phyloP scores from a whole-genome alignment of 106 monocot genomes.

The Platanthera guangdongensis region DNA sequence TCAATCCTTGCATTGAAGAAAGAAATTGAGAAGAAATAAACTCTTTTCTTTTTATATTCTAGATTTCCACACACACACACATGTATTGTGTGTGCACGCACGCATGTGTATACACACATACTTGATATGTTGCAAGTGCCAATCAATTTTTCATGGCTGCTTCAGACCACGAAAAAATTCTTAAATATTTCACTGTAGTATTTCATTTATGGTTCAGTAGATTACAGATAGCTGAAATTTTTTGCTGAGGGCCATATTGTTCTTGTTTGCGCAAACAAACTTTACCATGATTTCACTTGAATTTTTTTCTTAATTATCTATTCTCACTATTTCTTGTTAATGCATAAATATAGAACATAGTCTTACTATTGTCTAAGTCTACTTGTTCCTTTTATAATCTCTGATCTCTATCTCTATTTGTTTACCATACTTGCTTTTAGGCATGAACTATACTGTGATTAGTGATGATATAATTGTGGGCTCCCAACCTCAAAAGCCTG shows the following conservation, averaged over 20 bases:
- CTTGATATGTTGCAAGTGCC: too few species aligned
- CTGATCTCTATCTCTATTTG: not conserved
- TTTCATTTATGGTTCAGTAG: not conserved
- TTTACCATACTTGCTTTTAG: conserved; percentile 13
- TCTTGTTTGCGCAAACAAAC: not conserved
- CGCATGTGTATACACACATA: too few species aligned
- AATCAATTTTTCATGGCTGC: too few species aligned
- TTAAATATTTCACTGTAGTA: not conserved
- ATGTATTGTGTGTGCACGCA: too few species aligned
- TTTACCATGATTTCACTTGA: not conserved
- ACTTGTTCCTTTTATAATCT: not conserved
- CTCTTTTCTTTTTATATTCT: too few species aligned
- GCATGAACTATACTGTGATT: conserved; percentile 84
- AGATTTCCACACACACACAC: too few species aligned
- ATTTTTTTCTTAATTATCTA: not conserved
- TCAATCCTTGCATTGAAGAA: too few species aligned
- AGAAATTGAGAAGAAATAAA: too few species aligned
- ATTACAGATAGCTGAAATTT: not conserved
- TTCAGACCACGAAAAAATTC: not conserved
- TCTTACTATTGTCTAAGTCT: not conserved
- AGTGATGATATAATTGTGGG: conserved; percentile 72
- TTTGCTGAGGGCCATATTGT: not conserved
- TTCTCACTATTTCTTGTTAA: not conserved
- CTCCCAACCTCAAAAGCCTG: conserved; percentile 89
- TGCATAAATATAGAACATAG: not conserved